These are phyloP conservation scores for Pelargonium australe DNA, from an alignment of 441 rosid species.

Conservation along the genomic window DNA sequence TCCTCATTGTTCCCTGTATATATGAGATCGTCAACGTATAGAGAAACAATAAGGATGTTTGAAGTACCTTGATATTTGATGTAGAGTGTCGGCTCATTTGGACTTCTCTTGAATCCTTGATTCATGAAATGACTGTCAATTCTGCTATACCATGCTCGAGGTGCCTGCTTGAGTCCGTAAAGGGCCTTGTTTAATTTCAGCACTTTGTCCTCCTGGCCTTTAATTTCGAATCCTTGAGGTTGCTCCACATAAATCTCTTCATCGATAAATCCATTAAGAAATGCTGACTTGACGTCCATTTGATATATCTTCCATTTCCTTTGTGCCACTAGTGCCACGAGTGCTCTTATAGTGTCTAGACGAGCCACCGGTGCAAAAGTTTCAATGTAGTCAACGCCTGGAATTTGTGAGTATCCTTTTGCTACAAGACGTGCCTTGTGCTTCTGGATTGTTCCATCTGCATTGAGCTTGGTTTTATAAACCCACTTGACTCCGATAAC, in stretches of 20 bases:
- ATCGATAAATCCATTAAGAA: background rate
- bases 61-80: background rate
- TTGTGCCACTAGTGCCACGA: background rate
- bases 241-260: background rate
- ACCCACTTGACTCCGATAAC: background rate
- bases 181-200: background rate
- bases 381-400: background rate
- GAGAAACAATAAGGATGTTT: background rate
- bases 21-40: constrained; percentile 1
- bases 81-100: background rate
- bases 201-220: background rate
- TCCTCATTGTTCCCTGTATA: background rate
- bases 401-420: background rate
- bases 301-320: background rate
- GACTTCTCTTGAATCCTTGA: background rate
- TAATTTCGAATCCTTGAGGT: background rate
- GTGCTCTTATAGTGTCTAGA: background rate
- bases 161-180: background rate
- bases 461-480: background rate
- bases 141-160: background rate
- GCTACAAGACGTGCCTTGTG: constrained; percentile 3
- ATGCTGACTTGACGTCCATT: constrained; percentile 3
- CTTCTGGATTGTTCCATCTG: background rate
- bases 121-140: background rate
- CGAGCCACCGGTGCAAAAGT: background rate